phyloP scores from a whole-genome alignment of 345 rosid genomes.

The Isatis tinctoria region DNA sequence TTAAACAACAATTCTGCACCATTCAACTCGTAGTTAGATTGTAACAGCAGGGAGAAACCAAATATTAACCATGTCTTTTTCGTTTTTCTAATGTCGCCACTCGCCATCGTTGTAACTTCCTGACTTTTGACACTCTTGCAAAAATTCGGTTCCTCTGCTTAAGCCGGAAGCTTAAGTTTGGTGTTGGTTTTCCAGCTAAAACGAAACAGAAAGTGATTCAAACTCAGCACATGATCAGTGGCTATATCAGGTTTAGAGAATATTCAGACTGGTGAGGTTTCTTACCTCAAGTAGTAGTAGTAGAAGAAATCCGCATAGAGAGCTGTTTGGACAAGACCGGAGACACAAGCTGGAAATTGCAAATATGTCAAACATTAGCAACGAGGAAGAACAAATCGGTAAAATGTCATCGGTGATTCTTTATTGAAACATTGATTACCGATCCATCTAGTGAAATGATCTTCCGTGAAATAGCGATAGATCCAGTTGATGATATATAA shows the following conservation, averaged over 20 bases:
- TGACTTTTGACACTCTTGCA: not conserved
- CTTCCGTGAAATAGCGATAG: slow-evolving; percentile 67
- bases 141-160: slow-evolving; percentile 26
- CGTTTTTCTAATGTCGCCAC: not conserved
- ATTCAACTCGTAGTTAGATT: slow-evolving; percentile 7
- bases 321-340: slow-evolving; percentile 84
- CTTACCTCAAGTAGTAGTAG: slow-evolving; percentile 80
- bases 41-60: slow-evolving; percentile 5
- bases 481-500: slow-evolving; percentile 89
- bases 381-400: not conserved
- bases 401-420: not conserved
- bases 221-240: not conserved
- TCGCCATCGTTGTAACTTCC: not conserved
- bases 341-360: slow-evolving; percentile 63
- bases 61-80: slow-evolving; percentile 6
- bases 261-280: not conserved
- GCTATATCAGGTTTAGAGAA: not conserved
- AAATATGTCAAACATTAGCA: slow-evolving; percentile 14
- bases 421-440: slow-evolving; percentile 34
- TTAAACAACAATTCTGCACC: slow-evolving; percentile 13
- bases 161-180: slow-evolving; percentile 92
- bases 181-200: slow-evolving; percentile 88
- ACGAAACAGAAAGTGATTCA: not conserved
- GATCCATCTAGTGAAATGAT: slow-evolving; percentile 69
- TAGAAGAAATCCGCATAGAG: slow-evolving; percentile 94